Evolutionary conservation across 176 grass and related monocot genomes (phyloP).

Genomic region (Eleusine coracana): DNA sequence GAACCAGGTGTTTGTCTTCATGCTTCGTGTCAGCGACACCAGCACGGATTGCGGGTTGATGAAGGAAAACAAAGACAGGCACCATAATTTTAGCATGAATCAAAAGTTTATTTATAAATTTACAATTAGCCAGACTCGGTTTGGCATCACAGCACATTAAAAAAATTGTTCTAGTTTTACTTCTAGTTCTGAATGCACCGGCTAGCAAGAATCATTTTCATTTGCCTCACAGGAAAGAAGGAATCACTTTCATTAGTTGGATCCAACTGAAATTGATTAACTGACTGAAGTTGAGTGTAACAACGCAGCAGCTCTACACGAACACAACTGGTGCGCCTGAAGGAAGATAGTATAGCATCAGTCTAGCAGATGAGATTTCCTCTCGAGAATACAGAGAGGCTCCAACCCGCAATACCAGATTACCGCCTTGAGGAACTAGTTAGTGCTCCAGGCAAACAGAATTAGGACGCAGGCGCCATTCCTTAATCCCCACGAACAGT

Average conservation of each 20-base stretch:
- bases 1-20: slow-evolving; percentile 29
- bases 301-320: too few relatives aligned
- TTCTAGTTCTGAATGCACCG: too few relatives aligned
- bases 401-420: too few relatives aligned
- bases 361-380: too few relatives aligned
- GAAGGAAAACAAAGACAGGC: slow-evolving; percentile 8
- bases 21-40: slow-evolving; percentile 15
- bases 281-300: background rate
- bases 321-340: too few relatives aligned
- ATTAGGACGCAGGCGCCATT: background rate
- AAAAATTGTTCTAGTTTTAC: background rate
- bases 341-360: too few relatives aligned
- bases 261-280: background rate
- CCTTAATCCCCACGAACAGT: background rate
- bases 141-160: background rate
- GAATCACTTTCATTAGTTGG: background rate
- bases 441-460: too few relatives aligned
- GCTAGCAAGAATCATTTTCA: too few relatives aligned
- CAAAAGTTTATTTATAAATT: background rate
- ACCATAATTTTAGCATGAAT: background rate
- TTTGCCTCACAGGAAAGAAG: too few relatives aligned
- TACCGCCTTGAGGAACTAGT: too few relatives aligned
- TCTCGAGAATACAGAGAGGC: too few relatives aligned
- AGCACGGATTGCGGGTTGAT: slow-evolving; percentile 31
- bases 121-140: background rate